These are phyloP conservation scores for Claviceps sp. DNA, from an alignment of 2,329 filamentous ascomycete genomes.

Conservation along the genomic window DNA sequence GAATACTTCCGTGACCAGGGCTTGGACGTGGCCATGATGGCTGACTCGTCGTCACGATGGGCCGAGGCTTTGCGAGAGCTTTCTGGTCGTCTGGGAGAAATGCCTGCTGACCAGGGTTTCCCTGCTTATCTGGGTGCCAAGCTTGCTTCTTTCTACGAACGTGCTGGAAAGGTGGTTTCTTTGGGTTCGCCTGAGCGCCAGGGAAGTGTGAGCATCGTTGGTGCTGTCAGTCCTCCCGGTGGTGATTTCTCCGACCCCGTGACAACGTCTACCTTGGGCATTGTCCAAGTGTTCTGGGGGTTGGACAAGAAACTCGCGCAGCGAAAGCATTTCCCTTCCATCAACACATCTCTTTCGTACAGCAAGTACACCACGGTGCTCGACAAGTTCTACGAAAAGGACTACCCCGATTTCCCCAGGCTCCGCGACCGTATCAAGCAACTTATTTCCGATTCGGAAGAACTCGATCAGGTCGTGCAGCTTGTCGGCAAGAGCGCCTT, in stretches of 20 bases:
- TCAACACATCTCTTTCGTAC: conserved; percentile 92
- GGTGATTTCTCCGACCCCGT: conserved; percentile 99
- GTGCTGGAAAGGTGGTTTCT: conserved; percentile 74
- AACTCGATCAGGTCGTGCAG: conserved; percentile 96
- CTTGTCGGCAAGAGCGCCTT: conserved; percentile 94
- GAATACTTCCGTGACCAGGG: conserved; percentile 98
- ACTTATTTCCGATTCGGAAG: conserved; percentile 86
- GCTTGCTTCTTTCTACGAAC: conserved; percentile 97
- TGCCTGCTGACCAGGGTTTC: conserved; percentile 99
- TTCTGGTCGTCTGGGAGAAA: conserved; percentile 96
- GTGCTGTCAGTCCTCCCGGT: conserved; percentile 90
- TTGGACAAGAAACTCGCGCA: conserved; percentile 99
- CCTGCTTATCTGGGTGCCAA: conserved; percentile 94
- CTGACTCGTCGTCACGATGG: conserved; percentile 95
- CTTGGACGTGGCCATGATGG: conserved; percentile 99
- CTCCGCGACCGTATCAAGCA: conserved; percentile 89
- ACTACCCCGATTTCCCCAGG: conserved; percentile 86
- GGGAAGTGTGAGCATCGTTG: conserved; percentile 94
- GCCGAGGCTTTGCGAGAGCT: conserved; percentile 97
- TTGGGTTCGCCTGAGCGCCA: conserved; percentile 80
- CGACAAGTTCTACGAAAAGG: conserved; percentile 88
- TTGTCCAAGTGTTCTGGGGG: conserved; percentile 99
- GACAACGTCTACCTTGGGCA: conserved; percentile 83
- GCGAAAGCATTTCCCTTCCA: conserved; percentile 96
- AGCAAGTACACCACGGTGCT: conserved; percentile 86